A percentile compares a stretch with the other conserved stretches of the same genome.
Evolutionary conservation across 108 stramenopile species (phyloP).

Genomic region (Aurantiochytrium sp.): DNA sequence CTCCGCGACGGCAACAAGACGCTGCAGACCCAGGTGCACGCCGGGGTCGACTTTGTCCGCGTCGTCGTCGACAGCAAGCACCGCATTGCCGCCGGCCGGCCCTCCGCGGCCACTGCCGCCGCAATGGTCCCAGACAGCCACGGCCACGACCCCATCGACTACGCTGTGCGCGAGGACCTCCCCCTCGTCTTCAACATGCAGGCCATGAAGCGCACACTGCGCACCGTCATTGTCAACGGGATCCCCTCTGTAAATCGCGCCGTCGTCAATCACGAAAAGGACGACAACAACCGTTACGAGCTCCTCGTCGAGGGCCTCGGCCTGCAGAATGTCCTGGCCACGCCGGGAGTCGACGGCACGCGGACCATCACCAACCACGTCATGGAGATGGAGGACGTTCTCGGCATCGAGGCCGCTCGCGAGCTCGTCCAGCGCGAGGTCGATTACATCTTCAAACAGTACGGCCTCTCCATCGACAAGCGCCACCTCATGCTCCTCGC

Average conservation of each 20-base stretch:
- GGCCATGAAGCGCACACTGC: conserved; percentile 79
- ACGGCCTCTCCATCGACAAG: conserved; percentile 91
- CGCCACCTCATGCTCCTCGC: conserved; percentile 88
- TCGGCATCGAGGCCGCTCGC: conserved; percentile 96
- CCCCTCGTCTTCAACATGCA: conserved; percentile 79
- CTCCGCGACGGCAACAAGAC: conserved; percentile 39
- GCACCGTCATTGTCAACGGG: conserved; percentile 88
- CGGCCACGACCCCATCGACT: not conserved
- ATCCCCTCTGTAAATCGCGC: conserved; percentile 87
- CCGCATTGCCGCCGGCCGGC: conserved; percentile 55
- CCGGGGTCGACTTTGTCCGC: conserved; percentile 19
- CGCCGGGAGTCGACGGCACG: conserved; percentile 82
- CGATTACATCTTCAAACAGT: conserved; percentile 87
- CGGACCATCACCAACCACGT: conserved; percentile 90
- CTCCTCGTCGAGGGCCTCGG: conserved; percentile 95
- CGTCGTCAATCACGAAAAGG: conserved; percentile 88
- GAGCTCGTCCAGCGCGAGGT: conserved; percentile 80
- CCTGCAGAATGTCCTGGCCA: conserved; percentile 86
- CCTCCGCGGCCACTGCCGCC: conserved; percentile 41
- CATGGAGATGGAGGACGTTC: conserved; percentile 80
- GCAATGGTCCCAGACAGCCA: too few relatives aligned
- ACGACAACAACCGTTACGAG: conserved; percentile 69
- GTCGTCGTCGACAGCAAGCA: not conserved
- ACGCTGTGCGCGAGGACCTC: not conserved
- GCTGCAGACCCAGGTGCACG: conserved; percentile 39